Evolutionary conservation across 2,329 filamentous ascomycete genomes (phyloP), one percentile per base, ranked within the genome.

Genomic region (Tolypocladium amazonense): DNA sequence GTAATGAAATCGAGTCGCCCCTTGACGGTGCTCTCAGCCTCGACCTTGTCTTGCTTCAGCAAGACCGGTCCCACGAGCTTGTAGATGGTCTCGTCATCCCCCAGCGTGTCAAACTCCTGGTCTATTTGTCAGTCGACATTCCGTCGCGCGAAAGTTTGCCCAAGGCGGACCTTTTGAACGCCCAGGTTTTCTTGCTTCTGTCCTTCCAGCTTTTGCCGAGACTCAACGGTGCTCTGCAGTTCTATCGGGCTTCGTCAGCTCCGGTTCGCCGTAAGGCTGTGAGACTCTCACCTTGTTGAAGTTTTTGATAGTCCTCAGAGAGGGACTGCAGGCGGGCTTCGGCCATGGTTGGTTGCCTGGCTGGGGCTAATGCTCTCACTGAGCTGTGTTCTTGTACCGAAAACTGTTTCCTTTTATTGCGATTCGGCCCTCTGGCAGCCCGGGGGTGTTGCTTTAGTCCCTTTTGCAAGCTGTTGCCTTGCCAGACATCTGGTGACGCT

Each of bases 41-140:
- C 94, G 1, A 85, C 78, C 73, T 90, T 92, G 60, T 97, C 94
- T 75, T 99, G 94, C 80, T 97, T 97, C 69, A 99, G 75, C 43
- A 99, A 78, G 8, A 97, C 90, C 0, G 94, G 94, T 0, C 94
- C 94, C 55, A 96, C 86, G 50, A 97, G 85, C 76, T 97, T 99
- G 84, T 96, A 99, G 73, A 99, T 96, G 64, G 86, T 90, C 69
- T 95, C 89, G 66, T 88, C 88, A 43, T 92, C 88, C 67, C 87
- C 84, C 61, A 97, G 80, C 58, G 82, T 81, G 47, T 85, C 81
- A 73, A 97, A 97, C 74, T 97, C 93, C 87, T 94, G 64, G 39
- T 20, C 35, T 55, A 25, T 55, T 11, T 12, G 57, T 39, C 9
- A 35, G 25, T n/a, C 3, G 12, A 14, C 11, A 27, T 23, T 35